Percentiles rank a stretch among this genome's conserved stretches.
phyloP scores from a whole-genome alignment of 2,329 filamentous ascomycete genomes.

The Penicillium sp. region DNA sequence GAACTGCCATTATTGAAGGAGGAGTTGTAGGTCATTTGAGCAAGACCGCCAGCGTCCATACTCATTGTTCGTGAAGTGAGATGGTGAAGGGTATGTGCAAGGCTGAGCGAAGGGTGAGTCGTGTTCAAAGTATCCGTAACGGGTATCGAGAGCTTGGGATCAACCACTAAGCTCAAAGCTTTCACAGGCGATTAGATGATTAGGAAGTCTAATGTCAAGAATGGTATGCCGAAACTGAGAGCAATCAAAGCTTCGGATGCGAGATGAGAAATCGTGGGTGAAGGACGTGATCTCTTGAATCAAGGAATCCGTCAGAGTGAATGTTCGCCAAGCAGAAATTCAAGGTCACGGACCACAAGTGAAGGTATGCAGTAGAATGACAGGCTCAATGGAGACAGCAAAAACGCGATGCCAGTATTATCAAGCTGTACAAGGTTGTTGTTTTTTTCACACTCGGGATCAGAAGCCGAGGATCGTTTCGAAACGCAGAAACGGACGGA shows the following conservation, averaged over 20 bases:
- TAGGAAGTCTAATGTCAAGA: slow-evolving; percentile 25
- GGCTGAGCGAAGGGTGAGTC: slow-evolving; percentile 7
- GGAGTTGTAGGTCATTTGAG: slow-evolving; percentile 96
- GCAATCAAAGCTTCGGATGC: slow-evolving; percentile 3
- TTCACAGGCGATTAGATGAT: slow-evolving; percentile 32
- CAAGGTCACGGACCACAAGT: slow-evolving; percentile 19
- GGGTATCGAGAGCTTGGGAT: slow-evolving; percentile 23
- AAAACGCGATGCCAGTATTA: slow-evolving; percentile 14
- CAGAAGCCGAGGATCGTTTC: slow-evolving; percentile 6
- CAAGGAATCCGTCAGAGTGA: background rate
- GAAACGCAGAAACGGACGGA: background rate
- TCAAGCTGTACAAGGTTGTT: slow-evolving; percentile 18
- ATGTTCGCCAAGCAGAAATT: background rate
- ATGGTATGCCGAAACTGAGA: slow-evolving; percentile 10
- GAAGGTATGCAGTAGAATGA: slow-evolving; percentile 20
- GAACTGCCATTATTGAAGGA: slow-evolving; percentile 64
- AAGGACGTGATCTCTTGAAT: slow-evolving; percentile 11
- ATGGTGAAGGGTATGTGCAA: slow-evolving; percentile 32
- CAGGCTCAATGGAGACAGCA: slow-evolving; percentile 20
- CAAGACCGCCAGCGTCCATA: slow-evolving; percentile 96
- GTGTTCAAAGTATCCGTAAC: slow-evolving; percentile 13
- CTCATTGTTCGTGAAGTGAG: slow-evolving; percentile 34
- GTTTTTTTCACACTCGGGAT: background rate
- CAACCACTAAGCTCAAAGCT: slow-evolving; percentile 28
- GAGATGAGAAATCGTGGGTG: background rate